These are phyloP conservation scores for Candida ipomoeae DNA, from an alignment of 805 yeast species.

Conservation along the genomic window DNA sequence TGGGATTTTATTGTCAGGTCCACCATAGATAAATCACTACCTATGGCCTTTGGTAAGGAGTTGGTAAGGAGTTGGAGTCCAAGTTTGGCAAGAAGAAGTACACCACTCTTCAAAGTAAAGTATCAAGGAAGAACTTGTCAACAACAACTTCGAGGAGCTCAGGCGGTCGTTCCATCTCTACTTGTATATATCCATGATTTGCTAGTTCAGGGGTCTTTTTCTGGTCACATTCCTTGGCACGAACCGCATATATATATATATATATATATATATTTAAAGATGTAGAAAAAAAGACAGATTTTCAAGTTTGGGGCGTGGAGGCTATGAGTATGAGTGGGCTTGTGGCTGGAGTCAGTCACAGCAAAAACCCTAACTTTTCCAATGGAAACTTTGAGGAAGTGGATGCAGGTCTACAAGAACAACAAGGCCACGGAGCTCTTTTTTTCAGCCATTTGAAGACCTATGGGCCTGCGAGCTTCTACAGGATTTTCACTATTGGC, in stretches of 20 bases:
- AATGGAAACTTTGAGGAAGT: conserved; percentile 73
- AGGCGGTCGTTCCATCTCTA: no score
- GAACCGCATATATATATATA: no score
- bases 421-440: conserved; percentile 23
- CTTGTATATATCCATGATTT: conserved; percentile 65
- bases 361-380: conserved; percentile 81
- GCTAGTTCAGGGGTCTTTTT: conserved; percentile 73
- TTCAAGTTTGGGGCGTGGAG: conserved; percentile 39
- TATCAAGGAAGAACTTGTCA: no score
- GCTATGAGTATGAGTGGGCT: conserved; percentile 68
- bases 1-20: no score
- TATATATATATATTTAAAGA: no score
- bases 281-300: conserved; percentile 13
- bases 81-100: no score
- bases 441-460: conserved; percentile 37
- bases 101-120: no score
- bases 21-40: no score
- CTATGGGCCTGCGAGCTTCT: conserved; percentile 68
- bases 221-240: conserved; percentile 55
- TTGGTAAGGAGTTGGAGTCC: no score
- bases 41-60: no score
- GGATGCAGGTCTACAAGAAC: conserved; percentile 56
- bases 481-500: conserved; percentile 70
- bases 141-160: no score
- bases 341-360: conserved; percentile 67